Evolutionary conservation across 305 asterid species (phyloP), one percentile per base, ranked within the genome.

Genomic region (Fraxinus baroniana): DNA sequence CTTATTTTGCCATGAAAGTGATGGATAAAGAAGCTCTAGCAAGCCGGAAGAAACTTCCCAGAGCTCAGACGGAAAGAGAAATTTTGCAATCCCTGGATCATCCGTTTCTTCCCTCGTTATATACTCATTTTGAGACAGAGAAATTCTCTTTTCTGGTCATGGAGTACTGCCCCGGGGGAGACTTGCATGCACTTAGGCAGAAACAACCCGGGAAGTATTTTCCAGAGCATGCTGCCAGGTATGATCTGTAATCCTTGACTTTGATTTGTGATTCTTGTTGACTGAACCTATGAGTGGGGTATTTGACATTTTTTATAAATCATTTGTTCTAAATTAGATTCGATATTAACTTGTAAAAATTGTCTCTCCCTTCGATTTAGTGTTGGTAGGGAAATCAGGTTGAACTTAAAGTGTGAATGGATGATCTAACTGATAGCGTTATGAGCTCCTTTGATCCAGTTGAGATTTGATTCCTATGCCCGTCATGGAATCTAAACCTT

Each of bases 91-190:
- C 89, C 77, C 84, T 90, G 30, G 93, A 90, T 83, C 93, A 90
- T 77, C 93, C 93, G 26, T 90, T 90, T 84, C 90, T 90, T 78
- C 93, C 93, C 60, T 88, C 93, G 75, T 70, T 90, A 76, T 90
- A 90, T 78, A 80, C 91, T 6, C 91, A 90, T 81, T 90, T 90
- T 41, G 93, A 90, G 82, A 88, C 90, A 7, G 93, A 87, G 24
- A 90, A 86, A 64, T 85, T 86, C 72, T 87, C 91, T 35, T 90
- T 90, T 84, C 86, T 90, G 87, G 91, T 90, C 57, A 90, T 88
- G 93, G 93, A 90, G 85, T 90, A 84, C 66, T 90, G 93, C 70
- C 90, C 93, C 20, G 93, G 93, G 17, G 93, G 93, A 79, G 93
- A 90, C 85, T 83, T 90, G 70, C 93, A 90, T 41, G 90, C 88